A percentile compares a stretch with the other conserved stretches of the same genome.
Evolutionary conservation across 805 yeast species (phyloP).

Genomic region (Blastobotrys mokoenaii): DNA sequence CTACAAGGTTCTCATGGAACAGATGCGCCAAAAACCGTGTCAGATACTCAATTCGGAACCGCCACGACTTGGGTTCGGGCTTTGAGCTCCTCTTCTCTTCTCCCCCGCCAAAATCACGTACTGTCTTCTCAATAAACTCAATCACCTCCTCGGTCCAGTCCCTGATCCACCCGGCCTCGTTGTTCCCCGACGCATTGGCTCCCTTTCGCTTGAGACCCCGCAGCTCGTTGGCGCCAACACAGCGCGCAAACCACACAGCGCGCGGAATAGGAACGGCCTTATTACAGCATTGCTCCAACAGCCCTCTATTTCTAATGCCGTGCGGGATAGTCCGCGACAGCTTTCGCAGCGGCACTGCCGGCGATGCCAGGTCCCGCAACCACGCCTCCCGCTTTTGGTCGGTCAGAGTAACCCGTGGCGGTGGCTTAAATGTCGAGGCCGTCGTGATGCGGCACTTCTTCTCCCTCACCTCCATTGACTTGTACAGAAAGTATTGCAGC

Average conservation of each 20-base stretch:
- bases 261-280: constrained; percentile 67
- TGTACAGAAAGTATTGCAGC: constrained; percentile 38
- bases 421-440: constrained; percentile 60
- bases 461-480: constrained; percentile 41
- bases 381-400: constrained; percentile 80
- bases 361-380: constrained; percentile 71
- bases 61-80: constrained; percentile 29
- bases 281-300: constrained; percentile 64
- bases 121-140: constrained; percentile 45
- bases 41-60: constrained; percentile 48
- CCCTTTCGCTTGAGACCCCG: constrained; percentile 48
- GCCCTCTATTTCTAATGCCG: constrained; percentile 66
- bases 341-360: constrained; percentile 53
- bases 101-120: constrained; percentile 33
- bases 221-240: constrained; percentile 75
- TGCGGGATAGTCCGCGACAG: constrained; percentile 81
- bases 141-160: constrained; percentile 89
- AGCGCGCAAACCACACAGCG: constrained; percentile 85
- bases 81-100: not conserved
- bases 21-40: constrained; percentile 54
- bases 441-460: constrained; percentile 38
- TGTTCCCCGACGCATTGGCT: constrained; percentile 10
- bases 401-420: constrained; percentile 84
- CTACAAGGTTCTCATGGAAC: constrained; percentile 60
- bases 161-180: constrained; percentile 58